Evolutionary conservation across 768 basidiomycete species (phyloP).

Genomic region (Pulveroboletus sp.): DNA sequence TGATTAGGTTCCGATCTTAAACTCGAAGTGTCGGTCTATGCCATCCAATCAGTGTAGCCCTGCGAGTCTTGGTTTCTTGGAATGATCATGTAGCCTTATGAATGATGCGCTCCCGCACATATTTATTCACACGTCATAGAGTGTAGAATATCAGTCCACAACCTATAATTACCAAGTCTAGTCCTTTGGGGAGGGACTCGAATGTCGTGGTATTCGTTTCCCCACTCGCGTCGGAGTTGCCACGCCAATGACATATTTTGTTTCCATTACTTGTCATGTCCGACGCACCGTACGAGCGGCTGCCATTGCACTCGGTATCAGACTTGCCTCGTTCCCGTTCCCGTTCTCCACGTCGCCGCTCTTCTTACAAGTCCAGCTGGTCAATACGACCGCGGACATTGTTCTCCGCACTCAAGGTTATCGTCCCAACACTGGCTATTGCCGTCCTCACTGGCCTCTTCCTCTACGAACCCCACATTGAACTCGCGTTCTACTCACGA

Average conservation of each 20-base stretch:
- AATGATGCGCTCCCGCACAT: not conserved
- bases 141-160: not conserved
- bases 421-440: conserved; percentile 36
- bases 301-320: conserved; percentile 46
- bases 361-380: conserved; percentile 26
- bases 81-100: conserved; percentile 9
- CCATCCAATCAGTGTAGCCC: conserved; percentile 4
- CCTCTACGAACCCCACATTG: conserved; percentile 80
- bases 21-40: too few species aligned
- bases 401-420: conserved; percentile 41
- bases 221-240: too few species aligned
- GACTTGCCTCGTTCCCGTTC: conserved; percentile 23
- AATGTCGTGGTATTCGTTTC: too few species aligned
- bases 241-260: too few species aligned
- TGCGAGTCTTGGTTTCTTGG: not conserved
- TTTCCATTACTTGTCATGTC: conserved; percentile 29
- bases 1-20: too few species aligned
- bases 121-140: not conserved
- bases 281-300: conserved; percentile 42
- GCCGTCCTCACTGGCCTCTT: conserved; percentile 47
- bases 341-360: conserved; percentile 24
- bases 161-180: not conserved
- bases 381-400: conserved; percentile 36
- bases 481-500: conserved; percentile 73
- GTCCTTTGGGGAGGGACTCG: too few species aligned